Conservation (phyloP, 495 filamentous ascomycete genomes). For the Annulohypoxylon stygium region DNA sequence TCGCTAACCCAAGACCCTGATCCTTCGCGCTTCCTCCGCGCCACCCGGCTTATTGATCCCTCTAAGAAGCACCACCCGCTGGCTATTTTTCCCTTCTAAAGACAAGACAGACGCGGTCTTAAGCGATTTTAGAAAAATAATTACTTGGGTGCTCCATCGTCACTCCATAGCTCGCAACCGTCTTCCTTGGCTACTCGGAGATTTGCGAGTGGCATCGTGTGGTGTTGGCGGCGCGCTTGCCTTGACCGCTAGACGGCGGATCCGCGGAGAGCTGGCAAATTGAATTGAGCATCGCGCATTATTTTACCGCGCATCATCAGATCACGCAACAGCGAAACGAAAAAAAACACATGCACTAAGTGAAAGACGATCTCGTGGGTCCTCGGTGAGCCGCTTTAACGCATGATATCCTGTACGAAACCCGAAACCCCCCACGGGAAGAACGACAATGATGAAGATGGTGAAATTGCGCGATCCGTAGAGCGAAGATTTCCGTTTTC, state of each 20-base stretch:
- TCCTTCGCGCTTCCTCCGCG: slow-evolving; percentile 28
- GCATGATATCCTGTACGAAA: not conserved
- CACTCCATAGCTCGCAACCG: slow-evolving; percentile 1
- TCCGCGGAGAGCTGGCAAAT: not conserved
- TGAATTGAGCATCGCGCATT: not conserved
- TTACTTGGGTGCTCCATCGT: not conserved
- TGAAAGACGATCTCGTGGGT: not conserved
- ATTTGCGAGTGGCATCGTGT: not conserved
- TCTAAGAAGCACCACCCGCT: not conserved
- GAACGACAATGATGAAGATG: not conserved
- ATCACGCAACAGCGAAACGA: not conserved
- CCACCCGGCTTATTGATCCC: slow-evolving; percentile 41
- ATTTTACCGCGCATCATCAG: not conserved
- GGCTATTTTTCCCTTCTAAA: not conserved
- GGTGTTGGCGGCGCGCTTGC: not conserved
- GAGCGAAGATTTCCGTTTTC: slow-evolving; percentile 1
- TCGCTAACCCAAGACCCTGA: slow-evolving; percentile 13
- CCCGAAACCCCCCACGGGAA: slow-evolving; percentile 9
- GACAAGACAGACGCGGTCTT: not conserved
- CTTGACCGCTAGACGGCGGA: not conserved
- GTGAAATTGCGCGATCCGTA: slow-evolving; percentile 13
- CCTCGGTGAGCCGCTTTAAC: slow-evolving; percentile 9
- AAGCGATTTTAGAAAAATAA: not conserved
- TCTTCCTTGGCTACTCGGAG: slow-evolving; percentile 4
- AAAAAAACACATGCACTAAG: not conserved